phyloP scores from a whole-genome alignment of 1,139 yeast genomes.

The Chernovozyma aurita region DNA sequence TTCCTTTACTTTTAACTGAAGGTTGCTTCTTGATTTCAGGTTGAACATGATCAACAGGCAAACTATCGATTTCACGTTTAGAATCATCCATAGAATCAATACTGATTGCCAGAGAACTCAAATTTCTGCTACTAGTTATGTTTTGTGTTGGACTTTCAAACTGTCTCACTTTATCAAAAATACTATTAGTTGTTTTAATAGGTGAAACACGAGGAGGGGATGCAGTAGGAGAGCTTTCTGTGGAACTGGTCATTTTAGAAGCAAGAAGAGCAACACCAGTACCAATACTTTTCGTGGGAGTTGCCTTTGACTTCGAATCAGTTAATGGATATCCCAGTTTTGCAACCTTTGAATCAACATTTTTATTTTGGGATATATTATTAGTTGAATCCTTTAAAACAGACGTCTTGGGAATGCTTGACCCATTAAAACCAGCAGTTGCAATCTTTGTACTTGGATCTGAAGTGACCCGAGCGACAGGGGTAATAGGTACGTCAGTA shows the following conservation, averaged over 20 bases:
- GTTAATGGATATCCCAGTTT: not conserved
- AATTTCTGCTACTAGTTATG: not conserved
- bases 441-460: constrained; percentile 1
- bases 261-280: constrained; percentile 12
- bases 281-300: constrained; percentile 11
- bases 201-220: constrained; percentile 16
- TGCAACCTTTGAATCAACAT: not conserved
- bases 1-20: constrained; percentile 20
- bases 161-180: constrained; percentile 37
- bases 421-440: no score
- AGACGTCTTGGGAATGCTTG: not conserved
- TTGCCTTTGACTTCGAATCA: not conserved
- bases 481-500: constrained; percentile 1
- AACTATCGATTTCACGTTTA: not conserved
- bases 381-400: not conserved
- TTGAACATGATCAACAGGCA: not conserved
- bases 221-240: constrained; percentile 11
- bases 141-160: constrained; percentile 27
- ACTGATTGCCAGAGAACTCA: not conserved
- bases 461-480: constrained; percentile 5
- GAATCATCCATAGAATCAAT: not conserved
- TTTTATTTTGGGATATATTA: not conserved
- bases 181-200: constrained; percentile 15
- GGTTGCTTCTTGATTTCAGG: not conserved
- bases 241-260: constrained; percentile 10